phyloP scores from a whole-genome alignment of 345 rosid genomes.

The Alliaria petiolata region DNA sequence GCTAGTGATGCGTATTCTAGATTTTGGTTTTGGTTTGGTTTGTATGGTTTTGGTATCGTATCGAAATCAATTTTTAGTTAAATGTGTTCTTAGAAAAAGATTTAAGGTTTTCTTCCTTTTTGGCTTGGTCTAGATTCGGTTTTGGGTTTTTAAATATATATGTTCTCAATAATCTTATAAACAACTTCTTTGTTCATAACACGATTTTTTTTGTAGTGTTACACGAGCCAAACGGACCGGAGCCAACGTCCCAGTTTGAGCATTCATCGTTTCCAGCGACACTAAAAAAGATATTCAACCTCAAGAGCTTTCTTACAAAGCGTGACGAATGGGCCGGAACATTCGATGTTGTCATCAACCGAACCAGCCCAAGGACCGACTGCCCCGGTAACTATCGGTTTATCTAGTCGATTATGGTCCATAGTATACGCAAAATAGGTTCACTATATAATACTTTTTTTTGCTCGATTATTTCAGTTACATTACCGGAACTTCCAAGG shows the following conservation, averaged over 20 bases:
- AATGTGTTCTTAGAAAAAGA: too few relatives aligned
- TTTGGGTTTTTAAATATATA: too few relatives aligned
- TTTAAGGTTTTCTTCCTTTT: too few relatives aligned
- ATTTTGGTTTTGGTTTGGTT: neutral
- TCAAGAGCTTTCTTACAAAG: conserved; percentile 66
- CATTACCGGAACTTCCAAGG: conserved; percentile 44
- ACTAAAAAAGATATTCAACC: conserved; percentile 70
- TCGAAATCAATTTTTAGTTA: too few relatives aligned
- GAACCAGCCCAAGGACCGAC: conserved; percentile 57
- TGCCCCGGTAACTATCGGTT: conserved; percentile 58
- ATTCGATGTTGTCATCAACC: conserved; percentile 52
- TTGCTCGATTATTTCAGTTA: conserved; percentile 28
- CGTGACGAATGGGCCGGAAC: conserved; percentile 95
- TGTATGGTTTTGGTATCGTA: too few relatives aligned
- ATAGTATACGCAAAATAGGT: neutral
- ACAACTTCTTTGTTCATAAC: neutral
- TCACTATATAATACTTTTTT: neutral
- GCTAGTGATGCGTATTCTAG: neutral
- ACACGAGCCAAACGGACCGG: conserved; percentile 76
- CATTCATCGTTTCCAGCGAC: conserved; percentile 89
- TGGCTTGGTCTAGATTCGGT: too few relatives aligned
- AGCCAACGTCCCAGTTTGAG: conserved; percentile 70
- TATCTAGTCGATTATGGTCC: neutral
- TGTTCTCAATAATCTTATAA: neutral
- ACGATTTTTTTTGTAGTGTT: conserved; percentile 46